Evolutionary conservation across 495 filamentous ascomycete genomes (phyloP).

Genomic region (Talaromyces liani): DNA sequence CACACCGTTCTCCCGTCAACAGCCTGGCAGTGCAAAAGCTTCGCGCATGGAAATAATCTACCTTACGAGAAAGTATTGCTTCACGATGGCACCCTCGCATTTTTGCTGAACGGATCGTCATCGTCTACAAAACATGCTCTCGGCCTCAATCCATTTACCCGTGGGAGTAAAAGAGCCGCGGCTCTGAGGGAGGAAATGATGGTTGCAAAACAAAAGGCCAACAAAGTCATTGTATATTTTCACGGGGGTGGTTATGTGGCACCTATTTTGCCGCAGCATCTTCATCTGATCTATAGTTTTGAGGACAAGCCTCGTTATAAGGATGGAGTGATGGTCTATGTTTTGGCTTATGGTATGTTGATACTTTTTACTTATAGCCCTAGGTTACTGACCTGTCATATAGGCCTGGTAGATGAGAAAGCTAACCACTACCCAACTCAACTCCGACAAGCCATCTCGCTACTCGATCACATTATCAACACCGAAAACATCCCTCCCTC

Average conservation of each 20-base stretch:
- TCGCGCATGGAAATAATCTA: background rate
- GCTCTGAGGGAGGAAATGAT: background rate
- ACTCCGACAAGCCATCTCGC: constrained; percentile 1
- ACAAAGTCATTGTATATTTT: constrained; percentile 51
- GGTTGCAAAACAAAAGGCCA: constrained; percentile 25
- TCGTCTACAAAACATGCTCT: background rate
- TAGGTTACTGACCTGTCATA: background rate
- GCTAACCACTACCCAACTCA: constrained; percentile 12
- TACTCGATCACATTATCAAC: background rate
- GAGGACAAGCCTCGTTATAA: background rate
- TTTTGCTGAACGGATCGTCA: background rate
- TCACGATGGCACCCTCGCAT: background rate
- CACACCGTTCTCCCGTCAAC: background rate
- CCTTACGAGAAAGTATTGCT: background rate
- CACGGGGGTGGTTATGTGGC: constrained; percentile 32
- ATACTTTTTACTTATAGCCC: background rate
- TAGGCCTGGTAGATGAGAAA: background rate
- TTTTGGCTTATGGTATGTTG: background rate
- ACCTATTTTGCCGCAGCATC: background rate
- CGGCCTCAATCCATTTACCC: background rate
- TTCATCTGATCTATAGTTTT: background rate
- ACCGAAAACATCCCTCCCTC: background rate
- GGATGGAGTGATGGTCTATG: background rate
- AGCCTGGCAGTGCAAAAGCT: background rate
- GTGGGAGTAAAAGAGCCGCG: background rate